A percentile compares a stretch with the other conserved stretches of the same genome.
phyloP scores from a whole-genome alignment of 441 rosid species.

The Gossypium davidsonii region DNA sequence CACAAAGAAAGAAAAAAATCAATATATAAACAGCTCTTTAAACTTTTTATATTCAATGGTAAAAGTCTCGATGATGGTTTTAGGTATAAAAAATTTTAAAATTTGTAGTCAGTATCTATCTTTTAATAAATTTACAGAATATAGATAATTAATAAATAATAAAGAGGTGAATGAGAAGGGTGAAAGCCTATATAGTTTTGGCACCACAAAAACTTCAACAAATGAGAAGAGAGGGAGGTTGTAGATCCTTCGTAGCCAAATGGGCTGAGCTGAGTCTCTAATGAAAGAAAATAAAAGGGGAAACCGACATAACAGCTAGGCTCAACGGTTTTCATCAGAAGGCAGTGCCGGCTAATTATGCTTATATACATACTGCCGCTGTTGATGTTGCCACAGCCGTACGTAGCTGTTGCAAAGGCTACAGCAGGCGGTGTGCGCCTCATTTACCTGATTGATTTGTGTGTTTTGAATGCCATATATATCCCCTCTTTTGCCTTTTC shows the following conservation, averaged over 20 bases:
- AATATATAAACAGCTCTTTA: too few species aligned
- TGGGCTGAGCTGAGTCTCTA: conserved; percentile 22
- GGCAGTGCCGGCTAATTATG: conserved; percentile 1
- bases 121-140: too few species aligned
- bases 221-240: neutral
- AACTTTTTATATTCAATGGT: too few species aligned
- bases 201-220: conserved; percentile 27
- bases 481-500: too few species aligned
- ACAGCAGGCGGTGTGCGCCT: neutral
- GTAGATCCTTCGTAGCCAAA: neutral
- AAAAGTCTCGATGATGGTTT: too few species aligned
- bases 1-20: too few species aligned
- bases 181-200: neutral
- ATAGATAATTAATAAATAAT: too few species aligned
- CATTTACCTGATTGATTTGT: conserved; percentile 19
- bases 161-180: neutral
- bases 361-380: neutral
- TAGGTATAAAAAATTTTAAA: too few species aligned
- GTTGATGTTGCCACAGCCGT: too few species aligned
- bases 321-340: conserved; percentile 35
- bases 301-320: conserved; percentile 32
- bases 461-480: neutral
- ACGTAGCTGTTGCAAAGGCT: neutral
- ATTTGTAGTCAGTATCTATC: too few species aligned
- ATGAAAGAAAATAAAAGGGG: conserved; percentile 19